These are phyloP conservation scores for Cladorrhinum sp. DNA, from an alignment of 2,329 filamentous ascomycete genomes.

Conservation along the genomic window DNA sequence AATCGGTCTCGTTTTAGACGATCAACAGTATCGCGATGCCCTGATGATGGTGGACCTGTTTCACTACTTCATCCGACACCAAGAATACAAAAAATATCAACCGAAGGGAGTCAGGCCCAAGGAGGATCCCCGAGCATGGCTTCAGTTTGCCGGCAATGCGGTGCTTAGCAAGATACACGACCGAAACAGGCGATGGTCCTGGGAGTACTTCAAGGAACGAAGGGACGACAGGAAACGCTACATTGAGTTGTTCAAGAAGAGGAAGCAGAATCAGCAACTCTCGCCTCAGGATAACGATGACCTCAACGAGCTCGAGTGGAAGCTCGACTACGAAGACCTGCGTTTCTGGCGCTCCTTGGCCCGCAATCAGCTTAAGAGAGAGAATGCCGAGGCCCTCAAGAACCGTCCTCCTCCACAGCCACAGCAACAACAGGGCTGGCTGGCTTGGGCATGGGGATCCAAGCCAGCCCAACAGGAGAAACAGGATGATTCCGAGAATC, in stretches of 20 bases:
- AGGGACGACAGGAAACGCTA: slow-evolving; percentile 86
- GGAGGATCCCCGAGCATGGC: slow-evolving; percentile 89
- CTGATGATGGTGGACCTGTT: slow-evolving; percentile 98
- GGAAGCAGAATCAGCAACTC: slow-evolving; percentile 71
- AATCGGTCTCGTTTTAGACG: slow-evolving; percentile 94
- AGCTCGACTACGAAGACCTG: slow-evolving; percentile 89
- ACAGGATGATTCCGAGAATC: slow-evolving; percentile 67
- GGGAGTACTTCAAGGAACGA: slow-evolving; percentile 91
- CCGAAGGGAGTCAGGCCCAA: slow-evolving; percentile 78
- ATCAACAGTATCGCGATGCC: slow-evolving; percentile 94
- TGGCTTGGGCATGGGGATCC: slow-evolving; percentile 86
- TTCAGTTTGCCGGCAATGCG: slow-evolving; percentile 85
- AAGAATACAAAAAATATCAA: slow-evolving; percentile 92
- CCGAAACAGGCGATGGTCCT: slow-evolving; percentile 87
- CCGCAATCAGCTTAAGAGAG: slow-evolving; percentile 90
- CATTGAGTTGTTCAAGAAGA: slow-evolving; percentile 95
- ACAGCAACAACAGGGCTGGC: slow-evolving; percentile 77
- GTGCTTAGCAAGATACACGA: slow-evolving; percentile 94
- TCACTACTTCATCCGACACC: slow-evolving; percentile 96
- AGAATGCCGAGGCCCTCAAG: slow-evolving; percentile 86
- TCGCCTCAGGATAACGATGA: slow-evolving; percentile 68
- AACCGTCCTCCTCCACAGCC: slow-evolving; percentile 45
- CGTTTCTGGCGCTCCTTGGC: slow-evolving; percentile 96
- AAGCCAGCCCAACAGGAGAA: slow-evolving; percentile 53
- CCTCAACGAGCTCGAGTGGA: slow-evolving; percentile 74